Percentiles rank a stretch among this genome's conserved stretches.
Evolutionary conservation across 1,284 basidiomycete species (phyloP).

Genomic region (Golubevia sp.): DNA sequence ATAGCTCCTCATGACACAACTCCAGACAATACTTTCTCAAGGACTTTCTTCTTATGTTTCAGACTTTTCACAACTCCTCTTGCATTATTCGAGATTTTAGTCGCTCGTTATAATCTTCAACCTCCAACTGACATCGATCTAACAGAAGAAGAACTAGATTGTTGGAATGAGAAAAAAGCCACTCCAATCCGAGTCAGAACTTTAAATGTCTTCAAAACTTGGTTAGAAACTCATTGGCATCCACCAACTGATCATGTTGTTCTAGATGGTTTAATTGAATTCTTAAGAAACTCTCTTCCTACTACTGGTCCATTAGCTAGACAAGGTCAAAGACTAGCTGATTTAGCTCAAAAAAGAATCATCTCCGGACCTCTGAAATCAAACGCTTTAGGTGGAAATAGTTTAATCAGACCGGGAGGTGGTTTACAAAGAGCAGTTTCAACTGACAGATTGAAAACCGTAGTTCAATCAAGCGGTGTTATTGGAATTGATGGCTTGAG

Average conservation of each 20-base stretch:
- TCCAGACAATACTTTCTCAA: constrained; percentile 76
- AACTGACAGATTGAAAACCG: too few relatives aligned
- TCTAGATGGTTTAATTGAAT: constrained; percentile 69
- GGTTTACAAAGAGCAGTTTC: too few relatives aligned
- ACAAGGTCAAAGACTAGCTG: too few relatives aligned
- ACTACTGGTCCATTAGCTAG: too few relatives aligned
- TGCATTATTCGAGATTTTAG: constrained; percentile 76
- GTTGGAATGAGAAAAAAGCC: constrained; percentile 84
- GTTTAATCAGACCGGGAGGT: too few relatives aligned
- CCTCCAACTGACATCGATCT: constrained; percentile 64
- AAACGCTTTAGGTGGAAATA: too few relatives aligned
- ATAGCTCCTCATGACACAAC: constrained; percentile 93
- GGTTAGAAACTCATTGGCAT: constrained; percentile 91
- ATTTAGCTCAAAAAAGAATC: too few relatives aligned
- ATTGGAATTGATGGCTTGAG: too few relatives aligned
- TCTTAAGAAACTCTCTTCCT: constrained; percentile 46
- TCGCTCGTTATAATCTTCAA: constrained; percentile 79
- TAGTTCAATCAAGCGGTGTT: too few relatives aligned
- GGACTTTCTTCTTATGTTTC: constrained; percentile 94
- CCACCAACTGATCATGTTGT: constrained; percentile 63
- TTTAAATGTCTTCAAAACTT: constrained; percentile 87
- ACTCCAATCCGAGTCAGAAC: constrained; percentile 86
- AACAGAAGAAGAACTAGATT: constrained; percentile 68
- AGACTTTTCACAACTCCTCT: constrained; percentile 83
- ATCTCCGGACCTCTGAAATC: too few relatives aligned